phyloP scores from a whole-genome alignment of 306 rosid species.

The Cucumis hystrix region DNA sequence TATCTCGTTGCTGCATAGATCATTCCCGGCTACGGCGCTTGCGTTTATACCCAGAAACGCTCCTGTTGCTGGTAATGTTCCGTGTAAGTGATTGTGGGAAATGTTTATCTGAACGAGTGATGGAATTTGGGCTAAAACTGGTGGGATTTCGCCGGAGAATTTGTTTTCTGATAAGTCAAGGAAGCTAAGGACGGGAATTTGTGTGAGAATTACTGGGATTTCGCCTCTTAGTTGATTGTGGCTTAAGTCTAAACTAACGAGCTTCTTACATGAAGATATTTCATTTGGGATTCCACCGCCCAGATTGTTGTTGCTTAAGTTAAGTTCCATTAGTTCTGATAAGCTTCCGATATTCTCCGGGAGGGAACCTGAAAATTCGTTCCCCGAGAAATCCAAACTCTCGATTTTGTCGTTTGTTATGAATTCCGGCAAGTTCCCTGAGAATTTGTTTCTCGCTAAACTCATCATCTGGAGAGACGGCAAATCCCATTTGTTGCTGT shows the following conservation, averaged over 20 bases:
- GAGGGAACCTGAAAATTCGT: constrained; percentile 41
- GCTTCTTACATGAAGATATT: constrained; percentile 40
- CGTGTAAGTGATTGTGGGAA: constrained; percentile 63
- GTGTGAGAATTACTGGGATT: constrained; percentile 35
- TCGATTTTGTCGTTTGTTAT: constrained; percentile 44
- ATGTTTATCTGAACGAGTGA: constrained; percentile 76
- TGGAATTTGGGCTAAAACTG: constrained; percentile 26
- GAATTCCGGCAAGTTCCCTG: constrained; percentile 43
- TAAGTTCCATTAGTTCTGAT: constrained; percentile 40
- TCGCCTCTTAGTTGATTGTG: constrained; percentile 43
- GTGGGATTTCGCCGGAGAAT: constrained; percentile 62
- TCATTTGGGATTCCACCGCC: constrained; percentile 43
- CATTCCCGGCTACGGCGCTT: constrained; percentile 59
- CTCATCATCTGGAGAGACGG: constrained; percentile 70
- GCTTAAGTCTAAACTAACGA: constrained; percentile 59
- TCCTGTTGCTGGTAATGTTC: constrained; percentile 58
- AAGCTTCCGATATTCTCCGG: constrained; percentile 17
- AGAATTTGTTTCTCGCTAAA: constrained; percentile 46
- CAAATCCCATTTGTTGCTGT: constrained; percentile 45
- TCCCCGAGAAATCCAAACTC: constrained; percentile 52
- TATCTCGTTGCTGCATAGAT: constrained; percentile 34
- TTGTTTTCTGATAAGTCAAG: constrained; percentile 71
- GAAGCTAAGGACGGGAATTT: constrained; percentile 60
- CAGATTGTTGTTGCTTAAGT: constrained; percentile 52
- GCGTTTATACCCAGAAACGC: constrained; percentile 62